Base-by-base conservation (phyloP, 805 yeast genomes). In the Suhomyces canberraensis region DNA sequence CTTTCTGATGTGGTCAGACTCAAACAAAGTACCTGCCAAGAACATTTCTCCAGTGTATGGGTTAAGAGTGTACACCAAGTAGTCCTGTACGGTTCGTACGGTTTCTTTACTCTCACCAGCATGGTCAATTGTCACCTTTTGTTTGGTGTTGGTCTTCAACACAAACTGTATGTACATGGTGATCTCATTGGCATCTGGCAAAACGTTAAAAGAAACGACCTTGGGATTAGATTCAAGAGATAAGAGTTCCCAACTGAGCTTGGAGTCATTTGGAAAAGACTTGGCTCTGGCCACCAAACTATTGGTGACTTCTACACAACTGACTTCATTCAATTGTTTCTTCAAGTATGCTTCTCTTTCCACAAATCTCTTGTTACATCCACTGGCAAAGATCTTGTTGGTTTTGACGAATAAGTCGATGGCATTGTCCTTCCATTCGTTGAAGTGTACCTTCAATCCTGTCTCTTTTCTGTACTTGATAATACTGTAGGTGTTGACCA, bases 381-480 rank as follows among this genome's bases (percentile, higher is more conserved):
- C 68, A 18, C 64, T 54, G 2, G 95, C 91, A 67, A 90, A 90
- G 2, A 88, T 80, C 51, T 80, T 79, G 62, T 90, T 88, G n/a
- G 86, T 82, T 39, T 76, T 76, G 19, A 83, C 84, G 58, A 79
- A 89, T 34, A 69, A 69, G 48, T 87, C 87, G 48, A 90, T 79
- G 6, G 95, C 95, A 20, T 73, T 73, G 60, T 88, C 91, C 58
- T 85, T 86, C 96, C 96, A 90, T 41, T 79, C 75, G 21, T 90
- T 86, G 58, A 79, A 83, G 39, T 74, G 54, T 25, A 79, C 76
- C 18, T 59, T 60, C 41, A 61, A 54, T 25, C 60, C 59, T 25
- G 71, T 63, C 33, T 68, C 74, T 29, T 59, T 53, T 58, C 65
- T 72, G 50, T 61, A 75, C 45, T 69, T 69, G 37, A 67, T 71